These are phyloP conservation scores for Trichophyton schoenleinii DNA, from an alignment of 2,329 filamentous ascomycete genomes.

Conservation along the genomic window DNA sequence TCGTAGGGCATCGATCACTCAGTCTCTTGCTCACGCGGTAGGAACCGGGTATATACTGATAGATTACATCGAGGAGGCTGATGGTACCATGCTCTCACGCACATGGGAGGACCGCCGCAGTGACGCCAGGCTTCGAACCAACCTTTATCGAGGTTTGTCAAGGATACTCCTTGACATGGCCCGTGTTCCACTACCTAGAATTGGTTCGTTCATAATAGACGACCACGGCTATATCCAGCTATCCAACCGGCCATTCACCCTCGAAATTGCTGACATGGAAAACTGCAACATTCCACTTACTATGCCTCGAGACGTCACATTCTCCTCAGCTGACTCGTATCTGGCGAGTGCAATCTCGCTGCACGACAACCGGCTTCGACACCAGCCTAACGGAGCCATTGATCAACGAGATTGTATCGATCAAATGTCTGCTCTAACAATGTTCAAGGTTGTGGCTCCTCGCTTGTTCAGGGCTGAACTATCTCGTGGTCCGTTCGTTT, in stretches of 20 bases:
- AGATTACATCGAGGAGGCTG: constrained; percentile 14
- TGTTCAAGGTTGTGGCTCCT: too few relatives aligned
- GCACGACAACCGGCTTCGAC: too few relatives aligned
- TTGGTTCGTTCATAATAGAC: constrained; percentile 25
- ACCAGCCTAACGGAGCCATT: too few relatives aligned
- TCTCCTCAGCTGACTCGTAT: too few relatives aligned
- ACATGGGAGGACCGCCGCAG: constrained; percentile 15
- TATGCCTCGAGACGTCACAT: too few relatives aligned
- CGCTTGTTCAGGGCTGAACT: too few relatives aligned
- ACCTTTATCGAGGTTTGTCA: too few relatives aligned
- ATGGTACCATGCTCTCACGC: constrained; percentile 17
- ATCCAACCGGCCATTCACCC: constrained; percentile 18
- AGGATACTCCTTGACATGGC: constrained; percentile 13
- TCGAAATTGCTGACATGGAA: constrained; percentile 9
- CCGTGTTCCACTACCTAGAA: constrained; percentile 19
- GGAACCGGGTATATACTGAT: constrained; percentile 13
- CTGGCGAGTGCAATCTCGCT: too few relatives aligned
- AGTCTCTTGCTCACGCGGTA: not conserved
- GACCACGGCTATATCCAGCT: constrained; percentile 16
- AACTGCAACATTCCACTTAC: too few relatives aligned
- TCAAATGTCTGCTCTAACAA: too few relatives aligned
- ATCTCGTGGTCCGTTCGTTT: too few relatives aligned
- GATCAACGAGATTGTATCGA: too few relatives aligned
- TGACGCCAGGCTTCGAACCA: not conserved
- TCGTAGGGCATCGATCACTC: not conserved